Base-by-base conservation (phyloP, 2,329 filamentous ascomycete genomes). In the Epichloe hybrida region DNA sequence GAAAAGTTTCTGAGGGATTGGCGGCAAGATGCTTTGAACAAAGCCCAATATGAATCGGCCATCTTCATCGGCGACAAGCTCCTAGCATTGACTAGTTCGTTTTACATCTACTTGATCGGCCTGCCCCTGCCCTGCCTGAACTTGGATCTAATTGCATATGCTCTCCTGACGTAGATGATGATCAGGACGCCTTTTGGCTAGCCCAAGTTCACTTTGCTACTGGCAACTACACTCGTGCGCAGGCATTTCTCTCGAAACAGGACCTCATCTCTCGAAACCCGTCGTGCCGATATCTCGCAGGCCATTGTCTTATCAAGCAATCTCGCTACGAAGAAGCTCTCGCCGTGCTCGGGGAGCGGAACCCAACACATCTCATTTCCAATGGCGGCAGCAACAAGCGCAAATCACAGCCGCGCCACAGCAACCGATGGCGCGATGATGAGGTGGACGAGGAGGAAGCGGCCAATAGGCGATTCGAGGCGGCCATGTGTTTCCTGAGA, bases 51-150 rank as follows among this genome's bases (percentile, higher is more conserved):
- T 67, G 91, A 97, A 57, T 88, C 91, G 36, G 93, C 93, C 63
- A 91, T 97, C 60, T 97, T 95, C 66, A 88, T 97, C 57, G 93
- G 89, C 56, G 93, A 98, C 76, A 98, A 98, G 73, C 76, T 98
- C 59, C 77, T 97, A 52, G 93, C 93, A 52, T 74, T 98, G 62
- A 97, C 91, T 38, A 88, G 91, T 96, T 69, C 58, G 80, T 68
- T 39, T n/a, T 34, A n/a, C 36, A 38, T 4, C 13, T 5, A 23
- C 3, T 2, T n/a, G 13, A 8, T 36, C 43, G 20, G 12, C 13
- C 7, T 8, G 11, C 6, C 38, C 15, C 23, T 13, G 5, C 34
- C 12, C 38, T 3, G 7, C 12, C 38, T 3, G 7, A 12, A 35
- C 6, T 7, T n/a, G 13, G 13, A 21, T 34, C 46, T 40, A 43